Percentiles rank a stretch among this genome's conserved stretches.
Conservation (phyloP, 2,329 filamentous ascomycete species). For the Xylariaceae sp. region DNA sequence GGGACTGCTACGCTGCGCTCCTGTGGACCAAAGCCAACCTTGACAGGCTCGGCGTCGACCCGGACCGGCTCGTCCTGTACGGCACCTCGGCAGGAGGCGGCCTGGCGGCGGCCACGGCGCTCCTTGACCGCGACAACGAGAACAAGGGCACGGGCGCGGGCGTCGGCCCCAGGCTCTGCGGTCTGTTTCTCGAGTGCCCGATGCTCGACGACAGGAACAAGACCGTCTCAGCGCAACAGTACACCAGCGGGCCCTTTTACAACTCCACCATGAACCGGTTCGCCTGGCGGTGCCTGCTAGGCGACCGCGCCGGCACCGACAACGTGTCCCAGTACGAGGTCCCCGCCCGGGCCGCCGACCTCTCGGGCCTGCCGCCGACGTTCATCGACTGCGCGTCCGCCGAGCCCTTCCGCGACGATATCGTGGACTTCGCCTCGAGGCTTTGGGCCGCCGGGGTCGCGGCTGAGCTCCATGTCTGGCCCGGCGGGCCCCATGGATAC, state of each 20-base stretch:
- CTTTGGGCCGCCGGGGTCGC: conserved; percentile 31
- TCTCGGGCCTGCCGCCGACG: conserved; percentile 28
- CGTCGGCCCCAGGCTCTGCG: conserved; percentile 32
- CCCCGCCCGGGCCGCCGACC: conserved; percentile 27
- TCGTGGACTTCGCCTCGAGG: conserved; percentile 30
- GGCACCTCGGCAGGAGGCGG: conserved; percentile 54
- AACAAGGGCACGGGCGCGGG: too few species aligned
- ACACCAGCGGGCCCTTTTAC: conserved; percentile 28
- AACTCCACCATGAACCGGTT: conserved; percentile 27
- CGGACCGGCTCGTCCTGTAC: conserved; percentile 45
- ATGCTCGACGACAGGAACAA: conserved; percentile 38
- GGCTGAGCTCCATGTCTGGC: conserved; percentile 33
- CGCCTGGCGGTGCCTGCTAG: conserved; percentile 30
- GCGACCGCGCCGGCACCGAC: conserved; percentile 23
- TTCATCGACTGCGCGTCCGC: conserved; percentile 33
- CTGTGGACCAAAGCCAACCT: conserved; percentile 30
- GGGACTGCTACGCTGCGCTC: conserved; percentile 37
- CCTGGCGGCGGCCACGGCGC: conserved; percentile 47
- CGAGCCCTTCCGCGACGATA: conserved; percentile 33
- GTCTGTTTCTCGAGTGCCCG: conserved; percentile 35
- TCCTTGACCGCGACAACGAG: conserved; percentile 40
- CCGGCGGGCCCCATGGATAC: conserved; percentile 30
- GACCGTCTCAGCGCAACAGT: conserved; percentile 29
- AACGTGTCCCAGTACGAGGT: conserved; percentile 29
- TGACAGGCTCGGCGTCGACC: conserved; percentile 35